Conservation (phyloP, 495 filamentous ascomycete species). For the Tuber calosporum region DNA sequence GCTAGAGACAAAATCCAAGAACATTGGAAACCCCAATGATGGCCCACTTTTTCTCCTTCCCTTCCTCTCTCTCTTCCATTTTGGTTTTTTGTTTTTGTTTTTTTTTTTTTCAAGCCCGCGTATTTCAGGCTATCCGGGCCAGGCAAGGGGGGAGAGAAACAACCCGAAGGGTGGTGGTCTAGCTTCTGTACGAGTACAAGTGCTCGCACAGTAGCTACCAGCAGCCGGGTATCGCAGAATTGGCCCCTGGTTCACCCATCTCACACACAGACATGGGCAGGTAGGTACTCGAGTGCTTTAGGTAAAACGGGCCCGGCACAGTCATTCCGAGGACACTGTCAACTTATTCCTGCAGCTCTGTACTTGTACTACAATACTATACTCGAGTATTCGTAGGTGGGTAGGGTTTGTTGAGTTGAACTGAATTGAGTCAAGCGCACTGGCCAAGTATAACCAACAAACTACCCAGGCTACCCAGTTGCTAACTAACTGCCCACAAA, state of each 20-base stretch:
- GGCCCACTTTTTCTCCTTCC: background rate
- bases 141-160: background rate
- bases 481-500: background rate
- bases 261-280: background rate
- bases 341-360: background rate
- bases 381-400: background rate
- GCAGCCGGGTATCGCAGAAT: background rate
- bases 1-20: background rate
- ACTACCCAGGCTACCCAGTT: too few relatives aligned
- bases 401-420: background rate
- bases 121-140: background rate
- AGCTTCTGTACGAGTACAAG: too few relatives aligned
- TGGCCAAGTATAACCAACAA: background rate
- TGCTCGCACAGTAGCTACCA: too few relatives aligned
- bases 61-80: background rate
- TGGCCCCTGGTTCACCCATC: background rate
- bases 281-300: background rate
- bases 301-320: background rate
- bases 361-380: background rate
- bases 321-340: background rate
- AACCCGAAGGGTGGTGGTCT: background rate
- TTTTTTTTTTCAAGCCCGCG: background rate
- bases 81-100: background rate
- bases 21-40: background rate
- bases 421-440: background rate